Base-by-base conservation (phyloP, 2,329 filamentous ascomycete species). In the Diaporthe ampelina region DNA sequence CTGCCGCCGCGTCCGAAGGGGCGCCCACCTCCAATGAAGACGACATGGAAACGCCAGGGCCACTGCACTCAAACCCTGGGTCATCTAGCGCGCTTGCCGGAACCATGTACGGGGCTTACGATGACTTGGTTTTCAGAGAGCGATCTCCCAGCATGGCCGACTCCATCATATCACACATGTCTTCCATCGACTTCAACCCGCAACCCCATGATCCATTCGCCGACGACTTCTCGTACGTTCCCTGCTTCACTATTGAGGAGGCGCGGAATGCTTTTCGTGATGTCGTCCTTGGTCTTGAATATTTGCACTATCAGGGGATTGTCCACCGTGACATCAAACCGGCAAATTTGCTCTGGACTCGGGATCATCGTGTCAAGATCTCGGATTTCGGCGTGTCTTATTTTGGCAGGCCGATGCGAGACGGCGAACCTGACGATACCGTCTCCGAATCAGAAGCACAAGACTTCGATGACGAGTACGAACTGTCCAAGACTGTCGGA, bases 321-420 rank as follows among this genome's bases (percentile, higher is more conserved):
- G 94, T 95, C 35, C 94, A 96, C 79, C 91, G 94, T 67, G 94
- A 96, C 80, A 95, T 96, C 82, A 96, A 95, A 81, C 94, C 94
- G 1, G 95, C 96, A 50, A 98, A 98, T 81, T 88, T 99, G 9
- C 88, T 99, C 9, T 95, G 96, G 86, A 97, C 95, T 68, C 92
- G 87, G 78, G 93, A 95, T 77, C 92, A 95, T 78, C 92, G 93
- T 19, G 94, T 98, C 80, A 99, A 99, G 87, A 99, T 99, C 75
- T 98, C 97, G 7, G 97, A 99, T 81, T 99, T 99, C 85, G 97
- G 97, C 43, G 97, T 99, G 1, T 99, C 97, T 1, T 99, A 98
- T 83, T 94, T 99, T 76, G 97, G 97, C 37, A 92, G 95, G 68
- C 95, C 95, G 1, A 94, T 95, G 74, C 90, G 94, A 52, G 94